phyloP scores from a whole-genome alignment of 163 green algal genomes.

The Picocystis sp. region DNA sequence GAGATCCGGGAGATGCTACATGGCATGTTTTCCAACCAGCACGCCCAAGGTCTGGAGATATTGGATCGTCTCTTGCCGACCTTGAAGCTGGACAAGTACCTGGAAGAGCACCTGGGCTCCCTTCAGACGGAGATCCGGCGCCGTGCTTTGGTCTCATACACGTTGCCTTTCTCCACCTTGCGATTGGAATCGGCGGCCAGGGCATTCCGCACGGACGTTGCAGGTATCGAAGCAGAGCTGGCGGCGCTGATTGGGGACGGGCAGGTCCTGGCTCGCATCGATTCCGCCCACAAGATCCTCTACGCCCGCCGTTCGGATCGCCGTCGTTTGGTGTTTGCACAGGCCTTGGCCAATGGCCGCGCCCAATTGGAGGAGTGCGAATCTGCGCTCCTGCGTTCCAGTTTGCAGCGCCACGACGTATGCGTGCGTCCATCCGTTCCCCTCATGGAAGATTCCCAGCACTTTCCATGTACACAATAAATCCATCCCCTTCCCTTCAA shows the following conservation, averaged over 20 bases:
- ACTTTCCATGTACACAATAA: too few species aligned
- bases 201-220: conserved; percentile 21
- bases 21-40: conserved; percentile 21
- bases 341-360: conserved; percentile 12
- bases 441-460: too few species aligned
- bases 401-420: conserved; percentile 17
- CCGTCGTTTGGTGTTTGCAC: conserved; percentile 18
- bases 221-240: conserved; percentile 26
- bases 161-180: conserved; percentile 23
- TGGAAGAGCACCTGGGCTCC: conserved; percentile 24
- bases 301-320: conserved; percentile 18
- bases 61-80: conserved; percentile 13
- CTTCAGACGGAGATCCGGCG: conserved; percentile 25
- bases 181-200: conserved; percentile 22
- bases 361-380: conserved; percentile 17
- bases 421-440: neutral
- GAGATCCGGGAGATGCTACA: conserved; percentile 29
- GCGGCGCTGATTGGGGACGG: conserved; percentile 25
- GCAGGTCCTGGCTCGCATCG: conserved; percentile 21
- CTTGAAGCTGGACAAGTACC: conserved; percentile 26
- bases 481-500: too few species aligned
- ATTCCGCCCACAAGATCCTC: conserved; percentile 25
- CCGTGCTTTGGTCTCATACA: conserved; percentile 32
- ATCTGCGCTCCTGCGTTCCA: conserved; percentile 19
- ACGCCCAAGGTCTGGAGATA: conserved; percentile 18